Percentiles rank a stretch among this genome's conserved stretches.
phyloP scores from a whole-genome alignment of 2,329 filamentous ascomycete genomes.

The Aspergillus ibericus region DNA sequence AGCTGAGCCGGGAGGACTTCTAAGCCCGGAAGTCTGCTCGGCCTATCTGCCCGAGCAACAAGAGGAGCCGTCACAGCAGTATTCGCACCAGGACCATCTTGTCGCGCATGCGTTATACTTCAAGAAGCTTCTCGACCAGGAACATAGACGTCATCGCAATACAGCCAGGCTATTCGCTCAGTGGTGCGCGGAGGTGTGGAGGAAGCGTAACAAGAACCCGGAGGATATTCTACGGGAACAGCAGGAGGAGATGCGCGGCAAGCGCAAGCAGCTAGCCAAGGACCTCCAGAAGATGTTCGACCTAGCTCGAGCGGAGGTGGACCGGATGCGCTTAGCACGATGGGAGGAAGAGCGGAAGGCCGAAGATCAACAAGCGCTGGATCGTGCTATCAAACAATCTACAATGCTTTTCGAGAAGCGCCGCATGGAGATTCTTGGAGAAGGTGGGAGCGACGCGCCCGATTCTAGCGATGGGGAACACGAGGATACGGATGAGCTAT shows the following conservation, averaged over 20 bases:
- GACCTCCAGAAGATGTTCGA: conserved; percentile 64
- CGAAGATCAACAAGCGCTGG: conserved; percentile 54
- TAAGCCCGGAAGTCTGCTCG: conserved; percentile 70
- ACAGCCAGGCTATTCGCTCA: conserved; percentile 75
- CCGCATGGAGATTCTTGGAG: conserved; percentile 46
- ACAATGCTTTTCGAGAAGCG: conserved; percentile 51
- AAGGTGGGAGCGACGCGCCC: conserved; percentile 68
- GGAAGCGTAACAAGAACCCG: conserved; percentile 43
- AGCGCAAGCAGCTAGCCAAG: conserved; percentile 70
- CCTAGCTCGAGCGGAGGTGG: conserved; percentile 58
- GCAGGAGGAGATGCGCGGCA: conserved; percentile 62
- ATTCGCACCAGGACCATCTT: conserved; percentile 84
- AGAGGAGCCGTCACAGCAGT: conserved; percentile 75
- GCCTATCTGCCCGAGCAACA: conserved; percentile 70
- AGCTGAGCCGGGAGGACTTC: conserved; percentile 69
- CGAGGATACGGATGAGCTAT: conserved; percentile 37
- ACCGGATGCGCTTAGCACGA: conserved; percentile 54
- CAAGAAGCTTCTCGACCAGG: conserved; percentile 73
- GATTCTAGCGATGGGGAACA: conserved; percentile 59
- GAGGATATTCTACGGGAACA: conserved; percentile 84
- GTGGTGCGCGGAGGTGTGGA: conserved; percentile 45
- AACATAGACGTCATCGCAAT: conserved; percentile 75
- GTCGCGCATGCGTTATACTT: conserved; percentile 77
- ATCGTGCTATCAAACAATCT: conserved; percentile 54
- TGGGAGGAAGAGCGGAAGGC: conserved; percentile 59